phyloP scores from a whole-genome alignment of 1,284 basidiomycete species.

The Ceratobasidium sp. region DNA sequence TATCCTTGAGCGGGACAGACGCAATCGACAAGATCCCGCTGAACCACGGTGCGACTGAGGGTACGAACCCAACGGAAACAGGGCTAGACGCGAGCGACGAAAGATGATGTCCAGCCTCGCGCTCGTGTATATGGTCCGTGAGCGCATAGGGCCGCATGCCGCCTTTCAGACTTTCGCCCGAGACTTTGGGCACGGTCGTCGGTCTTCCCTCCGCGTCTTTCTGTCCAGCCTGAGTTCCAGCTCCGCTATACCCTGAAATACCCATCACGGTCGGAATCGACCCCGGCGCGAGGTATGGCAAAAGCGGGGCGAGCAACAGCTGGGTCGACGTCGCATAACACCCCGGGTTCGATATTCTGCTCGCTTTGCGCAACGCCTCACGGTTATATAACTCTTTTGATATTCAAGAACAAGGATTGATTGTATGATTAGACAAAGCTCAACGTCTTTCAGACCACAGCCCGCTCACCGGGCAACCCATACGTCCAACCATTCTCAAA shows the following conservation, averaged over 20 bases:
- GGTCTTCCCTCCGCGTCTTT: slow-evolving; percentile 76
- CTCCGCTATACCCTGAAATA: slow-evolving; percentile 94
- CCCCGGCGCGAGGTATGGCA: slow-evolving; percentile 74
- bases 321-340: slow-evolving; percentile 97
- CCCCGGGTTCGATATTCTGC: slow-evolving; percentile 95
- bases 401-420: slow-evolving; percentile 48
- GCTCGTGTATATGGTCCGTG: slow-evolving; percentile 99
- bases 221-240: slow-evolving; percentile 84
- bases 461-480: slow-evolving; percentile 94
- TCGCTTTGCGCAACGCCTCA: slow-evolving; percentile 73
- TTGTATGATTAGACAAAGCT: slow-evolving; percentile 19
- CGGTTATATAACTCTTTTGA: slow-evolving; percentile 89
- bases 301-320: slow-evolving; percentile 89
- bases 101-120: slow-evolving; percentile 90
- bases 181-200: slow-evolving; percentile 85
- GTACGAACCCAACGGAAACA: slow-evolving; percentile 87
- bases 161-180: slow-evolving; percentile 79
- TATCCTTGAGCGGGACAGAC: slow-evolving; percentile 80
- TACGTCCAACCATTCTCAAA: slow-evolving; percentile 95
- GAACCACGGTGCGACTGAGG: slow-evolving; percentile 93
- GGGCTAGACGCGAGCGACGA: slow-evolving; percentile 65
- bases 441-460: slow-evolving; percentile 27
- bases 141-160: slow-evolving; percentile 88
- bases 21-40: slow-evolving; percentile 93
- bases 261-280: slow-evolving; percentile 92